Conservation (phyloP, 139 green algal species). For the Coelastrella sp. region DNA sequence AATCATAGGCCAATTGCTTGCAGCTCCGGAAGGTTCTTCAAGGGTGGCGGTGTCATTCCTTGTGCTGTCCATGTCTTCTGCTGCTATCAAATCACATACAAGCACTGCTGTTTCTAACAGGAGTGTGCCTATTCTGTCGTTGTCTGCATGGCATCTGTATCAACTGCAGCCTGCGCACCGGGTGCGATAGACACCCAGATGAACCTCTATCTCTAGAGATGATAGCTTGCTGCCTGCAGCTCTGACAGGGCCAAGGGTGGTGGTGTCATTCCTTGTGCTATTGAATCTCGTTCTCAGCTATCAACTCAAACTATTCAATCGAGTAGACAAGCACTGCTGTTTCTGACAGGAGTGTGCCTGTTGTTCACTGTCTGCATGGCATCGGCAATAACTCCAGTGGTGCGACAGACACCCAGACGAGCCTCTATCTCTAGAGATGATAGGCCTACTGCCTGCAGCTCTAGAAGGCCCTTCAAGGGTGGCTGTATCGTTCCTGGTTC, state of each 20-base stretch:
- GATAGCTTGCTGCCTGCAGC: constrained; percentile 13
- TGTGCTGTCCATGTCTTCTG: not conserved
- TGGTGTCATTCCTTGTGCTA: not conserved
- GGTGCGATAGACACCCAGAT: no score
- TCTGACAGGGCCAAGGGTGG: not conserved
- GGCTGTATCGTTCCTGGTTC: not conserved
- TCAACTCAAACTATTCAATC: no score
- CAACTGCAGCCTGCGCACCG: no score
- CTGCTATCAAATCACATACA: not conserved
- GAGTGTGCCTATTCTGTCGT: no score
- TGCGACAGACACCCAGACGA: constrained; percentile 18
- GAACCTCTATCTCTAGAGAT: no score
- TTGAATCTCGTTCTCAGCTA: not conserved
- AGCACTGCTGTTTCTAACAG: not conserved
- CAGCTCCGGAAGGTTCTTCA: constrained; percentile 26
- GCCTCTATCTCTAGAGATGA: constrained; percentile 14
- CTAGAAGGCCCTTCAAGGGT: constrained; percentile 24
- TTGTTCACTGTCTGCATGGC: no score
- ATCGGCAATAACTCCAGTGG: not conserved
- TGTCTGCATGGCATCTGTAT: no score
- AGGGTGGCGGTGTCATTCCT: not conserved
- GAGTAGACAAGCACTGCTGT: not conserved
- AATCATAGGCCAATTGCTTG: constrained; percentile 17
- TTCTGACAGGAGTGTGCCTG: no score
- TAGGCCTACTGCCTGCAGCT: constrained; percentile 32